Conservation (phyloP, 2,329 filamentous ascomycete species). For the Claviceps sp. region DNA sequence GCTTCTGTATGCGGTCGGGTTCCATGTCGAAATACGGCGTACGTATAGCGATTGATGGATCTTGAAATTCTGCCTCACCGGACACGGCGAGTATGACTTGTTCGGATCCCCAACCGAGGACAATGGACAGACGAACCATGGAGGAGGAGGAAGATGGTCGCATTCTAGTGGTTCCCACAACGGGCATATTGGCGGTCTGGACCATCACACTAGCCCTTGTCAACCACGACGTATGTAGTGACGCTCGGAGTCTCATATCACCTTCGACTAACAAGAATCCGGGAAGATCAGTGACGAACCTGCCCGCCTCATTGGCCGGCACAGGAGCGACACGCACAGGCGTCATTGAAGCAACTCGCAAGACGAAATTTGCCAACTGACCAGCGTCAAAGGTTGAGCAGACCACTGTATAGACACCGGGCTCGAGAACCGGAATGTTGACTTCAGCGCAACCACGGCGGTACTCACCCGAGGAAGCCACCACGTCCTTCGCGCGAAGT, state of each 20-base stretch:
- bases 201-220: slow-evolving; percentile 36
- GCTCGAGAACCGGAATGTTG: slow-evolving; percentile 44
- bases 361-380: slow-evolving; percentile 58
- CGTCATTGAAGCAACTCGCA: slow-evolving; percentile 56
- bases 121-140: slow-evolving; percentile 55
- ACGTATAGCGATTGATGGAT: slow-evolving; percentile 51
- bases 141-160: slow-evolving; percentile 34
- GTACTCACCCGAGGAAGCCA: slow-evolving; percentile 80
- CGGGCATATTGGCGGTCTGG: slow-evolving; percentile 16
- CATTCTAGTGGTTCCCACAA: slow-evolving; percentile 9
- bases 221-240: slow-evolving; percentile 32
- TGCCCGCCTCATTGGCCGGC: slow-evolving; percentile 61
- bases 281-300: slow-evolving; percentile 47
- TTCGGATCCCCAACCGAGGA: slow-evolving; percentile 58
- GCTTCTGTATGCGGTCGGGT: slow-evolving; percentile 39
- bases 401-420: slow-evolving; percentile 73
- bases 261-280: slow-evolving; percentile 37
- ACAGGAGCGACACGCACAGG: slow-evolving; percentile 46
- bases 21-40: slow-evolving; percentile 64
- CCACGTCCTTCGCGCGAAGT: slow-evolving; percentile 62
- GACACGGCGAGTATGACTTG: slow-evolving; percentile 51
- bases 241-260: slow-evolving; percentile 26
- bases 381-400: slow-evolving; percentile 82
- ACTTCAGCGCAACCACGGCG: slow-evolving; percentile 64
- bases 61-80: slow-evolving; percentile 60